These are phyloP conservation scores for Ajuga chamaepitys DNA, from an alignment of 257 asterid genomes.

Conservation along the genomic window DNA sequence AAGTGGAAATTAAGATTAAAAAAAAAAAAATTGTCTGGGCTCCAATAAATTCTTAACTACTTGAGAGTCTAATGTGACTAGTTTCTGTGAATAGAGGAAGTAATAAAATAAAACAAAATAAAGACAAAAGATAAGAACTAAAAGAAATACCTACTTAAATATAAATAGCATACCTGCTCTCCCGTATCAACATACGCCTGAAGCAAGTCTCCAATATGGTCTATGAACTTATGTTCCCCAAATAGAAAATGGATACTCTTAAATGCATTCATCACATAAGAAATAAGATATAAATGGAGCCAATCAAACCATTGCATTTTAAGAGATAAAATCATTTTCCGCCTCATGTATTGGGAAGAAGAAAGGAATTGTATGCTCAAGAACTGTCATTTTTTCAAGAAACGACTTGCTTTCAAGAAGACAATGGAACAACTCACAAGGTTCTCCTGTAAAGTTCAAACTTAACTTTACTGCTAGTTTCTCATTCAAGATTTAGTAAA, in stretches of 20 bases:
- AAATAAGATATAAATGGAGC: no score
- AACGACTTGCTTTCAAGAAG: no score
- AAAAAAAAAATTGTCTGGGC: no score
- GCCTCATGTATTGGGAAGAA: constrained; percentile 90
- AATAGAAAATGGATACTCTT: constrained; percentile 11
- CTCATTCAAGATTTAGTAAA: no score
- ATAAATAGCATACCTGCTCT: constrained; percentile 66
- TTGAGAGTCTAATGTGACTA: no score
- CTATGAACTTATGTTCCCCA: constrained; percentile 84
- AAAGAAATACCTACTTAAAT: neutral
- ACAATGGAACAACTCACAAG: no score
- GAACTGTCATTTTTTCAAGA: constrained; percentile 86
- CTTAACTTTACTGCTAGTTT: no score
- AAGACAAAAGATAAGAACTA: neutral
- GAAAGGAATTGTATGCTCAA: constrained; percentile 85
- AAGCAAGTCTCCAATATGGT: constrained; percentile 79
- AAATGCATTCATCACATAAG: constrained; percentile 7
- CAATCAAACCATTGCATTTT: constrained; percentile 81
- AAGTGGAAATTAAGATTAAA: no score
- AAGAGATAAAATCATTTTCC: constrained; percentile 73
- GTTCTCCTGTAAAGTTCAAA: no score
- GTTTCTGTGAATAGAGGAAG: no score
- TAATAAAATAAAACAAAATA: no score
- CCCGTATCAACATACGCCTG: constrained; percentile 95
- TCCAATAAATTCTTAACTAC: no score